phyloP scores from a whole-genome alignment of 2,329 filamentous ascomycete genomes.

The Fusarium subglutinans region DNA sequence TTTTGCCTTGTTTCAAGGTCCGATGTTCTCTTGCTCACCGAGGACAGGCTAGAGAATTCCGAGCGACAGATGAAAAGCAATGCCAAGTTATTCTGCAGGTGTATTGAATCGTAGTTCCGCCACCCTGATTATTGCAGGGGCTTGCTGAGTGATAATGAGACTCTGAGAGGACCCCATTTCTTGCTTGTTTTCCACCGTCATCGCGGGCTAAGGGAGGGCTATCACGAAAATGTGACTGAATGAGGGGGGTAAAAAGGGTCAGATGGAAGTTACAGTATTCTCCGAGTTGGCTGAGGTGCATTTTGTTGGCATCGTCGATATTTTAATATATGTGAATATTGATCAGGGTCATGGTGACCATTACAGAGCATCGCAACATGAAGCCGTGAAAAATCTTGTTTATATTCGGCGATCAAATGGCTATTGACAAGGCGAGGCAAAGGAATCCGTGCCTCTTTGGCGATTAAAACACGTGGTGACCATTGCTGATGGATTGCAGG shows the following conservation, averaged over 20 bases:
- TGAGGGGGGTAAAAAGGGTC: background rate
- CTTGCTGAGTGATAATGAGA: conserved; percentile 10
- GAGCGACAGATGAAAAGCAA: background rate
- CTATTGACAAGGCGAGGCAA: background rate
- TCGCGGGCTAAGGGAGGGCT: conserved; percentile 19
- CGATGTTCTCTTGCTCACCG: too few relatives aligned
- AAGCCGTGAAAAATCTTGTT: conserved; percentile 15
- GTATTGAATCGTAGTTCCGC: conserved; percentile 29
- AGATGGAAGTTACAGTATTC: background rate
- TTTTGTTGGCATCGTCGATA: background rate
- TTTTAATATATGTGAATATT: background rate
- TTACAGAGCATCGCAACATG: conserved; percentile 15
- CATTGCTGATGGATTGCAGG: background rate
- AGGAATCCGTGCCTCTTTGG: background rate
- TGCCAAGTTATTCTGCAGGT: conserved; percentile 17
- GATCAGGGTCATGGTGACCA: conserved; percentile 6
- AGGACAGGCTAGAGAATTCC: background rate
- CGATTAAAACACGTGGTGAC: background rate
- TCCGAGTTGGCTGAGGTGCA: background rate
- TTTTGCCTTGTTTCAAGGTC: too few relatives aligned
- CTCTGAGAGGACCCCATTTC: conserved; percentile 5
- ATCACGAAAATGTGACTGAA: background rate
- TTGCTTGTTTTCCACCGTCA: conserved; percentile 27
- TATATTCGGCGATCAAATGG: conserved; percentile 9
- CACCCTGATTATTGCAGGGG: conserved; percentile 27